Conservation (phyloP, 768 basidiomycete species). For the Sarcodon sp. region DNA sequence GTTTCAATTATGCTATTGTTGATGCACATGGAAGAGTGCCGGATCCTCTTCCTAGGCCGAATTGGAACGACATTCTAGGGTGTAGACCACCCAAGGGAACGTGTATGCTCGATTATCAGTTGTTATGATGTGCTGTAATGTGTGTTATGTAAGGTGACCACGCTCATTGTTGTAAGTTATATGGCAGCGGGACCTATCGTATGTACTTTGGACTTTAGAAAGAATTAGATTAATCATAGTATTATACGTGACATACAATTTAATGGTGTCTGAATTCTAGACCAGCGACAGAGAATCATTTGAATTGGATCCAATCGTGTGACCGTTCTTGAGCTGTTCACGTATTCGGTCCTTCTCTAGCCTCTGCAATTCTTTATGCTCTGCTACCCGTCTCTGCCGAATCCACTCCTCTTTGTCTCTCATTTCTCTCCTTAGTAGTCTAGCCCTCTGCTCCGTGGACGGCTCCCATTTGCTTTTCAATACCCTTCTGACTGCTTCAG, state of each 20-base stretch:
- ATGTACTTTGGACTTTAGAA: too few species aligned
- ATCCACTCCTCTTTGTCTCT: conserved; percentile 10
- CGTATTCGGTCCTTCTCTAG: conserved; percentile 1
- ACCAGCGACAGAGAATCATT: too few species aligned
- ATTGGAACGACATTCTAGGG: conserved; percentile 69
- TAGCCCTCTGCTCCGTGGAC: conserved; percentile 16
- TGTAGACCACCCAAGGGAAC: conserved; percentile 47
- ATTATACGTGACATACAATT: too few species aligned
- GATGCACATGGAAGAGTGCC: conserved; percentile 35
- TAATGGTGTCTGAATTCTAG: too few species aligned
- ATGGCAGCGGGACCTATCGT: too few species aligned
- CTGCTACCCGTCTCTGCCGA: conserved; percentile 7
- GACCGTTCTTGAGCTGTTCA: not conserved
- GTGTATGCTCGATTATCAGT: conserved; percentile 36
- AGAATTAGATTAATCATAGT: too few species aligned
- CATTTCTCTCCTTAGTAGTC: conserved; percentile 17
- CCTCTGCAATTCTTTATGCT: conserved; percentile 5
- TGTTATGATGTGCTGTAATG: not conserved
- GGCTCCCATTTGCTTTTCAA: conserved; percentile 31
- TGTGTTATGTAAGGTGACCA: too few species aligned
- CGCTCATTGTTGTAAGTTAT: too few species aligned
- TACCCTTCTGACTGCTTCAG: conserved; percentile 39
- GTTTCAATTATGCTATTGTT: conserved; percentile 46
- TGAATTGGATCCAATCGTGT: too few species aligned
- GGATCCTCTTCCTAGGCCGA: conserved; percentile 39